Percentiles rank a stretch among this genome's conserved stretches.
Conservation (phyloP, 73 alveolate genomes). For the Paramecium pentaurelia region DNA sequence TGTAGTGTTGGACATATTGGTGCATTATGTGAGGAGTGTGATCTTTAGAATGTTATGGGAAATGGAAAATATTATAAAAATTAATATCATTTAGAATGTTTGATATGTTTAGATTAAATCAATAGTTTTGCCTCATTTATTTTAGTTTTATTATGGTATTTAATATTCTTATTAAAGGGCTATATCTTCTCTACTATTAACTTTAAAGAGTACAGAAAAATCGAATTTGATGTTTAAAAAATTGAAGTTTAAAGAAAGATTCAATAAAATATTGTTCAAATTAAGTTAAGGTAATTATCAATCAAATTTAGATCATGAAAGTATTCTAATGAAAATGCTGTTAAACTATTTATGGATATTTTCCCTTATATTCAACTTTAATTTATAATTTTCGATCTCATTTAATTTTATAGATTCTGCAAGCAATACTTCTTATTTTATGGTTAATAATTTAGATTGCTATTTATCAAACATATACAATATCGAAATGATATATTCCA, state of each 20-base stretch:
- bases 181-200: background rate
- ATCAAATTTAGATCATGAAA: background rate
- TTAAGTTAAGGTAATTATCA: background rate
- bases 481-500: background rate
- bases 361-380: background rate
- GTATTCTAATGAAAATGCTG: background rate
- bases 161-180: background rate
- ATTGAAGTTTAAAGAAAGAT: background rate
- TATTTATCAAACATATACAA: background rate
- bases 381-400: background rate
- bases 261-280: background rate
- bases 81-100: background rate
- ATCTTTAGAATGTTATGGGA: background rate
- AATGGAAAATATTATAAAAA: background rate
- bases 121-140: background rate
- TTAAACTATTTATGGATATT: background rate
- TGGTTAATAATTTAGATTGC: background rate
- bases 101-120: background rate
- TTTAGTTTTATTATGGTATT: background rate
- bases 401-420: background rate
- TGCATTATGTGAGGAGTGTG: conserved; percentile 17
- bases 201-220: background rate
- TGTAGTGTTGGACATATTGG: background rate
- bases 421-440: background rate
- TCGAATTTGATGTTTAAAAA: background rate